Evolutionary conservation across 2,329 filamentous ascomycete genomes (phyloP), one percentile per base, ranked within the genome.

Genomic region (Ophiocordyceps robertsii): DNA sequence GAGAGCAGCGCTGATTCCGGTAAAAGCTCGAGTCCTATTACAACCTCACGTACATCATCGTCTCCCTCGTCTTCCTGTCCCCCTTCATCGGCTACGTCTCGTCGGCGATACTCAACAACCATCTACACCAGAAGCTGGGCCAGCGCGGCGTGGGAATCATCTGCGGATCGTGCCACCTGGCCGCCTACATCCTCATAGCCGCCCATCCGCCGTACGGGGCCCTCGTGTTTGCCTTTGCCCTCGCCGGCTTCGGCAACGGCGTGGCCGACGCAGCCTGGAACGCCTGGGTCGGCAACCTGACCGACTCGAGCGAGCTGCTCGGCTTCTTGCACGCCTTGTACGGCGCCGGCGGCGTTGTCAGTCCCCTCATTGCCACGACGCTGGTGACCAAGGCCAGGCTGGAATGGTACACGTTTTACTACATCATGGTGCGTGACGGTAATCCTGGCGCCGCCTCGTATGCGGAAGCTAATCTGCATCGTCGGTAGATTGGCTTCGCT

Each of bases 391-490:
- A 71, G 41, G 73, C 67, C 0, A 51, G 60, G 1, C 43, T 78
- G 46, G 68, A 68, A 0, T 87, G 82, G 82, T 83, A 80, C 51
- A 69, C 64, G 3, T 85, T 77, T 54, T 86, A 84, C 53, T 84
- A 83, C 53, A 61, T 84, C 43, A 82, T 84, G 77, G 74, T 81
- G 24, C 24, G 24, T 24, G 24, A 7, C 4, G 24, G n/a, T n/a
- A n/a, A n/a, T n/a, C n/a, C n/a, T n/a, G n/a, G n/a, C n/a, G n/a
- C n/a, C n/a, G n/a, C n/a, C n/a, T n/a, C n/a, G n/a, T n/a, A 6
- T 35, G 4, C 14, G 41, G 38, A 16, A 32, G 43, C n/a, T 46
- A 48, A n/a, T 16, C 40, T 24, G 41, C 46, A 9, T 43, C 8
- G 42, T 47, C 2, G 1, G 2, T 33, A 63, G 61, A 49, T 64